Percentiles rank a stretch among this genome's conserved stretches.
phyloP scores from a whole-genome alignment of 176 grass and related monocot genomes.

The Lolium multiflorum region DNA sequence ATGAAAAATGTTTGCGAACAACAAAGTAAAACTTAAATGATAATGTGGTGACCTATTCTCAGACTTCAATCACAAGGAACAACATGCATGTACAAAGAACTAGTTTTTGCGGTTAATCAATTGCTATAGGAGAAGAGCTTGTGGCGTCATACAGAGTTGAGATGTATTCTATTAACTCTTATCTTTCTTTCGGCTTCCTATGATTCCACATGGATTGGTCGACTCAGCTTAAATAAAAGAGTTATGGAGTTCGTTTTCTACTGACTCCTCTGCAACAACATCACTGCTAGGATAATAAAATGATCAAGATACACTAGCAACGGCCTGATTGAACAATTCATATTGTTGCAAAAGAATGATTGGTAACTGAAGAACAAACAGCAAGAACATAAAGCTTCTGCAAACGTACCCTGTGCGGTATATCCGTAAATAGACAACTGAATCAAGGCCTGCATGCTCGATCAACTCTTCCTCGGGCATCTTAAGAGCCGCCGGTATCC shows the following conservation, averaged over 20 bases:
- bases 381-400: background rate
- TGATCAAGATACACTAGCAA: background rate
- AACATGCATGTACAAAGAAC: constrained; percentile 1
- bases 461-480: constrained; percentile 97
- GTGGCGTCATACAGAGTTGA: background rate
- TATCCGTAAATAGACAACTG: constrained; percentile 88
- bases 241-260: too few species aligned
- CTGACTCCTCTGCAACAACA: too few species aligned
- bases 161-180: too few species aligned
- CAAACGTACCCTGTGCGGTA: constrained; percentile 77
- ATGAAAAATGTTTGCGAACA: background rate
- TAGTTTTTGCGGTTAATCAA: background rate
- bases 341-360: background rate
- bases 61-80: background rate
- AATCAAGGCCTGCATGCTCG: constrained; percentile 93
- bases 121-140: background rate
- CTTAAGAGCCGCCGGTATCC: constrained; percentile 79
- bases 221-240: too few species aligned
- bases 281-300: background rate
- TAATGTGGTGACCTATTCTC: background rate
- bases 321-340: background rate
- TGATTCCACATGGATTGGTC: too few species aligned
- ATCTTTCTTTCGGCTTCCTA: too few species aligned
- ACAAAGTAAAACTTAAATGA: background rate
- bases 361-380: background rate